Evolutionary conservation across 805 yeast species (phyloP).

Genomic region (Pichia deserticola): DNA sequence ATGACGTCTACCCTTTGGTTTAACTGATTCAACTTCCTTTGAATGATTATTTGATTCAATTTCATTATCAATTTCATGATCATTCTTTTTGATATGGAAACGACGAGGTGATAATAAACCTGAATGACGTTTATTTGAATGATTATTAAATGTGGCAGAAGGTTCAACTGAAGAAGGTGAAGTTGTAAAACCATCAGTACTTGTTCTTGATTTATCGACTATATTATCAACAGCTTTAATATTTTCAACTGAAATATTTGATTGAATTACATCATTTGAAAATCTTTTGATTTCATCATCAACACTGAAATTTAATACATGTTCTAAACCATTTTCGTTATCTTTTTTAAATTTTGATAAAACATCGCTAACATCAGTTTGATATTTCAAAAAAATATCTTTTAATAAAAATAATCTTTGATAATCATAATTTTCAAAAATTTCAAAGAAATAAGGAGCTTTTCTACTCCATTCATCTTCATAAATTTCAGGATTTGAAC

Average conservation of each 20-base stretch:
- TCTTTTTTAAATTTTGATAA: slow-evolving; percentile 36
- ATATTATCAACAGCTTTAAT: slow-evolving; percentile 9
- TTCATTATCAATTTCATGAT: neutral
- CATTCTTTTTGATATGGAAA: slow-evolving; percentile 11
- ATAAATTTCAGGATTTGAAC: slow-evolving; percentile 31
- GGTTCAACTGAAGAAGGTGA: slow-evolving; percentile 5
- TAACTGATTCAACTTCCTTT: neutral
- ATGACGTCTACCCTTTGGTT: slow-evolving; percentile 6
- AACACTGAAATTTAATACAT: slow-evolving; percentile 57
- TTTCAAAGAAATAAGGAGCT: slow-evolving; percentile 70
- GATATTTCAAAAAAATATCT: slow-evolving; percentile 57
- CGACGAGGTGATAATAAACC: slow-evolving; percentile 6
- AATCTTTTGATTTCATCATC: slow-evolving; percentile 51
- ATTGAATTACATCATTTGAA: slow-evolving; percentile 32
- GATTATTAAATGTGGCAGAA: neutral
- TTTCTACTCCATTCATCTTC: slow-evolving; percentile 65
- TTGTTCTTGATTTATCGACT: slow-evolving; percentile 9
- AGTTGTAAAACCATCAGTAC: slow-evolving; percentile 17
- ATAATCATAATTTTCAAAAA: slow-evolving; percentile 66
- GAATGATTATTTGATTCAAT: neutral
- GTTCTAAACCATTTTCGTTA: slow-evolving; percentile 60
- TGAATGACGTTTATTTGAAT: slow-evolving; percentile 4
- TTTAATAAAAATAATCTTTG: slow-evolving; percentile 55
- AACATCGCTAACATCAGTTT: slow-evolving; percentile 52
- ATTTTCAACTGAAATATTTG: slow-evolving; percentile 22